Evolutionary conservation across 2,329 filamentous ascomycete species (phyloP), one percentile per base, ranked within the genome.

Genomic region (Penicillium sp.): DNA sequence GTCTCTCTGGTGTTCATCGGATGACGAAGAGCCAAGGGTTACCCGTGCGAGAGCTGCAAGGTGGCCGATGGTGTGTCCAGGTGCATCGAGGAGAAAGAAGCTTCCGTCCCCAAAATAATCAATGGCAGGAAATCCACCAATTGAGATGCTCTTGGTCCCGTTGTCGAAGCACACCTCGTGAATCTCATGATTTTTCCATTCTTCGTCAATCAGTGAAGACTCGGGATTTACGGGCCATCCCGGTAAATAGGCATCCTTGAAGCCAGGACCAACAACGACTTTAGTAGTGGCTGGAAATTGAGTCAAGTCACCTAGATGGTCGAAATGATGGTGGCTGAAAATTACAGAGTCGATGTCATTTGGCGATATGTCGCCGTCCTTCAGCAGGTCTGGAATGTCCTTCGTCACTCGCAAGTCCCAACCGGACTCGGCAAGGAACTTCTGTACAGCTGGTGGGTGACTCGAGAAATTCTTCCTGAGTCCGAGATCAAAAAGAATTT

Each of bases 91-190:
- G 17, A 51, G 20, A 38, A 38, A 51, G 20, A 51, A 51, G 34
- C 48, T 51, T 51, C 48, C 34, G 37, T 51, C 48, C 20, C 34
- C 48, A 10, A 51, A 25, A 38, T 51, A 51, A 11, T 51, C 48
- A 14, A 51, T 5, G 4, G 48, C 48, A n/a, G 11, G 48, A 25
- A 51, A 51, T 8, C 35, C 48, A 25, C 48, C 48, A n/a, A 51
- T 51, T 0, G 10, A 37, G 12, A 20, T 10, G 4, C n/a, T 12
- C 3, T 22, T 22, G 7, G 17, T 20, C 12, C 48, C 35, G 6
- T 35, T 11, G 5, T 38, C 7, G 34, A 51, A 51, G 8, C 11
- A 25, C 25, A 38, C 14, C 6, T 51, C 48, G 1, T 20, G 48
- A 22, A 51, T 38, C 0, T 20, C 4, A 25, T 22, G 48, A 0